Evolutionary conservation across 2,329 filamentous ascomycete genomes (phyloP).

Genomic region (Cadophora sp.): DNA sequence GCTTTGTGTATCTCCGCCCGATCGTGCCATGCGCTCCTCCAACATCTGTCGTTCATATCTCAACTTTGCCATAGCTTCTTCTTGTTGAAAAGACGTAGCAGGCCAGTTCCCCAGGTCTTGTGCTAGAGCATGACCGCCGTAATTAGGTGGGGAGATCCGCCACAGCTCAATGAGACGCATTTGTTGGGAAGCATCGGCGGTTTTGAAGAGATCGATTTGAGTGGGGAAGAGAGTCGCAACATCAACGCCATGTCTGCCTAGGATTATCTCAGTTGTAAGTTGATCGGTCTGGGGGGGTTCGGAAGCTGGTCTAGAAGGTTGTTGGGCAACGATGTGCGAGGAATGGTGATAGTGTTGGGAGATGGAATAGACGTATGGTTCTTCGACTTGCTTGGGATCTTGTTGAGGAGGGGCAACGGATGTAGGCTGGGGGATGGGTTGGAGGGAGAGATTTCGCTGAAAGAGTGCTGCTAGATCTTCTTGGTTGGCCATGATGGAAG

Average conservation of each 20-base stretch:
- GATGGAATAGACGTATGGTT: conserved; percentile 72
- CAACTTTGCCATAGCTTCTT: conserved; percentile 60
- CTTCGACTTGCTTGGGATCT: conserved; percentile 44
- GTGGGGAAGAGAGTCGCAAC: conserved; percentile 71
- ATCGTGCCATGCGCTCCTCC: conserved; percentile 47
- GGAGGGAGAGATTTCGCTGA: conserved; percentile 74
- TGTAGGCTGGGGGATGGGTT: conserved; percentile 34
- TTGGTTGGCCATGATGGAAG: conserved; percentile 67
- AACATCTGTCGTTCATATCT: conserved; percentile 62
- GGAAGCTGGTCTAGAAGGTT: conserved; percentile 55
- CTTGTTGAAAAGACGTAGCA: conserved; percentile 59
- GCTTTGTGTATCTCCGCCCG: conserved; percentile 45
- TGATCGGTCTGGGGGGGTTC: conserved; percentile 57
- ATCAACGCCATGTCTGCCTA: conserved; percentile 73
- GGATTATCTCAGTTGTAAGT: conserved; percentile 61
- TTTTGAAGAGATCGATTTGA: conserved; percentile 80
- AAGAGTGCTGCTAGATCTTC: conserved; percentile 86
- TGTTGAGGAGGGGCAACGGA: conserved; percentile 42
- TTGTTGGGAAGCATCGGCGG: conserved; percentile 75
- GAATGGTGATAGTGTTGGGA: conserved; percentile 88
- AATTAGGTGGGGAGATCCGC: conserved; percentile 77
- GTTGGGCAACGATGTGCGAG: conserved; percentile 63
- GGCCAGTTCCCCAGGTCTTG: conserved; percentile 65
- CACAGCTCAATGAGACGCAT: conserved; percentile 82
- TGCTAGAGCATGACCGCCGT: conserved; percentile 59